Percentiles rank a stretch among this genome's conserved stretches.
Evolutionary conservation across 164 flowering plant species (phyloP).

Genomic region (Nymphaea thermarum): DNA sequence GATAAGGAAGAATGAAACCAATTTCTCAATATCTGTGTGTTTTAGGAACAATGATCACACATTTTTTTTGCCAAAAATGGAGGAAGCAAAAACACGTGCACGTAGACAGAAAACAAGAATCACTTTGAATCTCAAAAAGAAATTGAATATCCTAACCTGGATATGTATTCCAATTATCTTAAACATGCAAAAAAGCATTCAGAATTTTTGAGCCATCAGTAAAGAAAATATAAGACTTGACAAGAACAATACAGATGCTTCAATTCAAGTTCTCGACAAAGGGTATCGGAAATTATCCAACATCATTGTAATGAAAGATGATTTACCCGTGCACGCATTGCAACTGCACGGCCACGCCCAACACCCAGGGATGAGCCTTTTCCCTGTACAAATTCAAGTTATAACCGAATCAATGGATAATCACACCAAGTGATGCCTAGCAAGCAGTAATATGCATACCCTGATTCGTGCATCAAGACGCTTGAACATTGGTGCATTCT

Average conservation of each 20-base stretch:
- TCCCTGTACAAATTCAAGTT: slow-evolving; percentile 30
- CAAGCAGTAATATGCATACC: slow-evolving; percentile 20
- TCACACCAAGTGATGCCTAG: not conserved
- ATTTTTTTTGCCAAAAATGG: no score
- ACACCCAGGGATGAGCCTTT: slow-evolving; percentile 75
- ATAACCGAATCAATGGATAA: not conserved
- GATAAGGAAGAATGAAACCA: no score
- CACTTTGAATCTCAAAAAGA: not conserved
- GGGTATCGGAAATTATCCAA: not conserved
- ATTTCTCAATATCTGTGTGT: no score
- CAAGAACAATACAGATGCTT: not conserved
- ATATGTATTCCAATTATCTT: no score
- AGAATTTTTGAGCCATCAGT: not conserved
- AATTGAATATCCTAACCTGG: not conserved
- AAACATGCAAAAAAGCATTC: not conserved
- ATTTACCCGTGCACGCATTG: slow-evolving; percentile 77
- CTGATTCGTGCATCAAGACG: slow-evolving; percentile 85
- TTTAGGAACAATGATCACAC: no score
- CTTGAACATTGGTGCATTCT: slow-evolving; percentile 99
- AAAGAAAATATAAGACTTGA: not conserved
- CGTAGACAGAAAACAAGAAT: no score
- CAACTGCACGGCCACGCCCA: slow-evolving; percentile 87
- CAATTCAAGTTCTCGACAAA: no score
- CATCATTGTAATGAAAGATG: not conserved
- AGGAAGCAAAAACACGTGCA: no score